Conservation (phyloP, 768 basidiomycete genomes). For the Termitomyces sp. region DNA sequence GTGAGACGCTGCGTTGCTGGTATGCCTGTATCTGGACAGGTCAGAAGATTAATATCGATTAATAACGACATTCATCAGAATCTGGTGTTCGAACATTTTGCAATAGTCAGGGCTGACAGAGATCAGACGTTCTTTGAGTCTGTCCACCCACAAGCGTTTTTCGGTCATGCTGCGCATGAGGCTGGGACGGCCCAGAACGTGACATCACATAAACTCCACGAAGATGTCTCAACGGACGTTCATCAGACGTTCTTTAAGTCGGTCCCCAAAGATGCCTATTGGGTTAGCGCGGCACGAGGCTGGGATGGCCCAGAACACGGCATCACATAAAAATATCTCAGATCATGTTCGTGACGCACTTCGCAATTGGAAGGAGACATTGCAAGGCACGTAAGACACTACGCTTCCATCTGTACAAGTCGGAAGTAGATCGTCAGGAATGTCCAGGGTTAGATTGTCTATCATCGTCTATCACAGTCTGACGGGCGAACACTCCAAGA, state of each 20-base stretch:
- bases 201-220: neutral
- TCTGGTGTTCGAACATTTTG: neutral
- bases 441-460: neutral
- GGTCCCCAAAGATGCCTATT: neutral
- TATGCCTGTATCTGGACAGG: neutral
- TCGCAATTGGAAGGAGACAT: neutral
- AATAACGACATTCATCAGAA: neutral
- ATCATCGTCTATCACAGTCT: neutral
- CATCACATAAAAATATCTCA: neutral
- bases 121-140: neutral
- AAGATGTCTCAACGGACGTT: neutral
- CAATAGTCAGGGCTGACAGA: too few relatives aligned
- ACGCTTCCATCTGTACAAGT: neutral
- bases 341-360: neutral
- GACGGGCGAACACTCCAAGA: neutral
- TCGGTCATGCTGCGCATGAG: neutral
- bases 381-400: neutral
- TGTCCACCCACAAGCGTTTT: neutral
- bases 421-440: neutral
- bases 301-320: neutral
- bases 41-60: too few relatives aligned
- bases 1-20: neutral
- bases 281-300: neutral
- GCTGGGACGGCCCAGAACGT: neutral
- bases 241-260: neutral